These are phyloP conservation scores for Theileria annulata DNA, from an alignment of 169 alveolate species.

Conservation along the genomic window DNA sequence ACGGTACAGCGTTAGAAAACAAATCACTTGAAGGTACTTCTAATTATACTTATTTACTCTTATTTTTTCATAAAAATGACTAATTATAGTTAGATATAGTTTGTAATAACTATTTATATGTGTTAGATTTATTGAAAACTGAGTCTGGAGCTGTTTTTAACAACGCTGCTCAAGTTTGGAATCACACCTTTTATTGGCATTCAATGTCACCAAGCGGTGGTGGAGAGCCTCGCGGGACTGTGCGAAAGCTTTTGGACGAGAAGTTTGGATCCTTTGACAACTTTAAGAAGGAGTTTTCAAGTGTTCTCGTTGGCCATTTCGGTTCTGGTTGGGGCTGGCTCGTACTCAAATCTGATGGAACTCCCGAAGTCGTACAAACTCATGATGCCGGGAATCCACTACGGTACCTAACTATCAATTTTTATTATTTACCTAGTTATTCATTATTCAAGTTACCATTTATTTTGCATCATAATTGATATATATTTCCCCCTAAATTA, in stretches of 20 bases:
- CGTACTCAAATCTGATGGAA: constrained; percentile 86
- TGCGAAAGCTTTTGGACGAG: constrained; percentile 79
- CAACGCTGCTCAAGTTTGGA: constrained; percentile 90
- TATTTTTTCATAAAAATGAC: no score
- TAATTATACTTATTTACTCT: not conserved
- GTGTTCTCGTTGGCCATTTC: constrained; percentile 86
- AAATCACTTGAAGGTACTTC: constrained; percentile 74
- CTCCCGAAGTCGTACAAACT: constrained; percentile 87
- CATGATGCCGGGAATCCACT: constrained; percentile 91
- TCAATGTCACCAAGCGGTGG: constrained; percentile 90
- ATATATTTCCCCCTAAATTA: no score
- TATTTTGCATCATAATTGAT: no score
- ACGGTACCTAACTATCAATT: constrained; percentile 9
- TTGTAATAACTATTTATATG: constrained; percentile 10
- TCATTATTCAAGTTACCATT: not conserved
- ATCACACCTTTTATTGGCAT: constrained; percentile 93
- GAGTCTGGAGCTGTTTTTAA: constrained; percentile 83
- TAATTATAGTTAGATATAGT: not conserved
- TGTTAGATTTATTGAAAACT: constrained; percentile 72
- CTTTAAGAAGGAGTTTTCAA: constrained; percentile 83
- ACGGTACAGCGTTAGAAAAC: constrained; percentile 67
- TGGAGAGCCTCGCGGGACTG: constrained; percentile 86
- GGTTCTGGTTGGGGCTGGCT: constrained; percentile 99
- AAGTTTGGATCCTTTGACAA: constrained; percentile 84
- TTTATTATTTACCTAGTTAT: not conserved